Conservation (phyloP, 208 protist species). For the Trypanosoma grayi region DNA sequence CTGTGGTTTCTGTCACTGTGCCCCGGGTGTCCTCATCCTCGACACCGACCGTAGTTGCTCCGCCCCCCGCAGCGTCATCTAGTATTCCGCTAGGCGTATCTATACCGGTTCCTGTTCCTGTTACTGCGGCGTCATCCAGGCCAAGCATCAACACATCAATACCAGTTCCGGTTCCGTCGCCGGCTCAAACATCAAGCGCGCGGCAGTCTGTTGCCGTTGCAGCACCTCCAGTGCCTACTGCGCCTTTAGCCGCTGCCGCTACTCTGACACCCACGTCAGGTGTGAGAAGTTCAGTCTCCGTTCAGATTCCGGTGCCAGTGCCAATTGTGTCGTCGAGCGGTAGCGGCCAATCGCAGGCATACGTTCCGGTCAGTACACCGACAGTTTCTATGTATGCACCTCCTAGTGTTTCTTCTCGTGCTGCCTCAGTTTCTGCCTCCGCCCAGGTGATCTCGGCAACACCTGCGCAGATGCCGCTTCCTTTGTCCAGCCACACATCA, state of each 20-base stretch:
- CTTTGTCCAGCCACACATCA: neutral
- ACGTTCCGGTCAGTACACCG: neutral
- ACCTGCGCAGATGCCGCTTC: neutral
- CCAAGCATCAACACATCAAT: too few species aligned
- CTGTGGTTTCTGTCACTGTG: too few species aligned
- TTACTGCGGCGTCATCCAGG: slow-evolving; percentile 12
- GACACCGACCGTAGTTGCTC: neutral
- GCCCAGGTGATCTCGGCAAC: neutral
- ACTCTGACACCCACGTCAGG: too few species aligned
- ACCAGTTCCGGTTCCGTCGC: neutral
- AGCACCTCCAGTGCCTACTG: neutral
- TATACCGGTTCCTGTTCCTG: slow-evolving; percentile 29
- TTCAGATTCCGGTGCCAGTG: neutral
- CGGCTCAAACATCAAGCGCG: neutral
- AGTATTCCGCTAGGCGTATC: neutral
- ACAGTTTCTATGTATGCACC: neutral
- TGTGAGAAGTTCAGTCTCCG: too few species aligned
- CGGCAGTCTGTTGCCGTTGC: too few species aligned
- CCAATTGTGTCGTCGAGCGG: neutral
- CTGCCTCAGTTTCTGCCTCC: neutral
- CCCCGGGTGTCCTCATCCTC: neutral
- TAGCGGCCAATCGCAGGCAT: neutral
- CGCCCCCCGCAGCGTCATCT: slow-evolving; percentile 3
- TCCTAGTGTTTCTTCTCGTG: too few species aligned
- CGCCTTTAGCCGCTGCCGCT: neutral